A percentile compares a stretch with the other conserved stretches of the same genome.
phyloP scores from a whole-genome alignment of 257 asterid genomes.

The Solanum piurae region DNA sequence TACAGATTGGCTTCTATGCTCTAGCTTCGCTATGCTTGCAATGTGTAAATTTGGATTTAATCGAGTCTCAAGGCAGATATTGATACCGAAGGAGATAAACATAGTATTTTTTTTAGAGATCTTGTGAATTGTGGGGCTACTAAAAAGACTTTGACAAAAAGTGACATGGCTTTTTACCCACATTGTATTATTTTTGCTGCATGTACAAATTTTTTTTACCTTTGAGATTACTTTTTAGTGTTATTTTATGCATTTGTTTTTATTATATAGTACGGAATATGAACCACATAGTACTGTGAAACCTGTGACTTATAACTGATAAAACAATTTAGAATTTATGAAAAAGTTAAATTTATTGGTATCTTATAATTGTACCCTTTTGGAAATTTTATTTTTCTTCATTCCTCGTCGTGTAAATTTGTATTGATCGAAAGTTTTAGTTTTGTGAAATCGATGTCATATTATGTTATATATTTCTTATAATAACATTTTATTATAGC shows the following conservation, averaged over 20 bases:
- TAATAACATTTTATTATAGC: background rate
- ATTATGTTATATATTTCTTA: too few species aligned
- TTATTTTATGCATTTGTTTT: background rate
- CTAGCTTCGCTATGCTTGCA: background rate
- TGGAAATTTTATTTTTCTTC: background rate
- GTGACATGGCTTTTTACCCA: slow-evolving; percentile 22
- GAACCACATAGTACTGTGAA: background rate
- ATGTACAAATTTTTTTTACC: slow-evolving; percentile 16
- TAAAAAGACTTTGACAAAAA: slow-evolving; percentile 48
- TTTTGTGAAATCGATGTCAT: background rate
- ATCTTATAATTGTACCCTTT: background rate
- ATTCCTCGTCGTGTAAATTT: background rate
- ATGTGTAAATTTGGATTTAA: background rate
- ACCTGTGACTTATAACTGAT: slow-evolving; percentile 6
- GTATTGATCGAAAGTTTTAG: background rate
- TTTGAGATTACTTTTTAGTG: background rate
- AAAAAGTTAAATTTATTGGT: background rate
- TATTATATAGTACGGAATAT: background rate
- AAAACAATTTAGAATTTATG: background rate
- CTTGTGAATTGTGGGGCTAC: slow-evolving; percentile 70
- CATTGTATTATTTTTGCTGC: slow-evolving; percentile 12
- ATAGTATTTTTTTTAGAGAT: slow-evolving; percentile 24
- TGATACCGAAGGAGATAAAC: rapidly evolving
- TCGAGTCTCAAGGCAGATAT: background rate
- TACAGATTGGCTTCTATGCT: rapidly evolving